Conservation (phyloP, 805 yeast species). For the Lachancea quebecensis region DNA sequence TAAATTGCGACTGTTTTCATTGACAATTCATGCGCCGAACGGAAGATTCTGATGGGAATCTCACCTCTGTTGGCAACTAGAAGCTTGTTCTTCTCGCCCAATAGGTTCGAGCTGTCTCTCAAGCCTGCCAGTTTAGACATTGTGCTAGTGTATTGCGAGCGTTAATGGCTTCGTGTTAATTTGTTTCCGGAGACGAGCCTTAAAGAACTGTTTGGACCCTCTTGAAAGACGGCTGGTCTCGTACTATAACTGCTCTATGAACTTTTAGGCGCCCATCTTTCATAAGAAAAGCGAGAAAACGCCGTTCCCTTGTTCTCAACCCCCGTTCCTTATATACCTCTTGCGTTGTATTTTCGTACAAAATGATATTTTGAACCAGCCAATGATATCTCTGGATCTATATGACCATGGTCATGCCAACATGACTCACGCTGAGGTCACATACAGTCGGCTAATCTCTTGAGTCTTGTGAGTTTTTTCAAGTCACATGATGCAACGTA, state of each 20-base stretch:
- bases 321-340: background rate
- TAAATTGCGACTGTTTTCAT: constrained; percentile 97
- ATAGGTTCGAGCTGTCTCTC: constrained; percentile 30
- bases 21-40: constrained; percentile 95
- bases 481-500: too few species aligned
- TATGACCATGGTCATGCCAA: constrained; percentile 8
- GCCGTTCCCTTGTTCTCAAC: background rate
- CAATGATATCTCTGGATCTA: constrained; percentile 8
- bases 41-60: constrained; percentile 80
- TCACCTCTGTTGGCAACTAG: constrained; percentile 83
- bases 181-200: too few species aligned
- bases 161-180: too few species aligned
- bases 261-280: background rate
- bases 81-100: constrained; percentile 46
- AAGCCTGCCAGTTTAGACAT: constrained; percentile 22
- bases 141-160: background rate
- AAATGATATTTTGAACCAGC: background rate
- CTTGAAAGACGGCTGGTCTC: background rate
- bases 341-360: too few species aligned
- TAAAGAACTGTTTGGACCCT: too few species aligned
- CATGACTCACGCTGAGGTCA: constrained; percentile 6
- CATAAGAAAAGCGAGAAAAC: background rate
- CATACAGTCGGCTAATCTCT: too few species aligned
- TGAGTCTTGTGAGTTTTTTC: too few species aligned
- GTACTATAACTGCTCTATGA: background rate